Base-by-base conservation (phyloP, 805 yeast species). In the Candida stauntonica region DNA sequence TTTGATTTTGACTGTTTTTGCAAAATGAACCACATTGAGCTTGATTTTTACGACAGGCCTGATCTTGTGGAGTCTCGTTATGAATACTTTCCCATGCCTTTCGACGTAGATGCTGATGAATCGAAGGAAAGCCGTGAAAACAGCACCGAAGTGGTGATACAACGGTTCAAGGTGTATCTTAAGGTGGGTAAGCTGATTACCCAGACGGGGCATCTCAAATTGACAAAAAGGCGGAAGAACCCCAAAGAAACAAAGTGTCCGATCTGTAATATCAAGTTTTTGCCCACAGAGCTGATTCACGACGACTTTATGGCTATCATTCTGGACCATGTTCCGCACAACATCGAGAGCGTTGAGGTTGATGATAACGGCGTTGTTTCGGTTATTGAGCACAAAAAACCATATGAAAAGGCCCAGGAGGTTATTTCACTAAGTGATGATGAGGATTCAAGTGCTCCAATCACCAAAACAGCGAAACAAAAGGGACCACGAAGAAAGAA, bases 261-360 rank as follows among this genome's bases (percentile, higher is more conserved):
- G 1, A 31, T 51, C 17, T 51, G 55, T 37, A 33, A 43, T 30
- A 19, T 41, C 5, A 17, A 19, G 12, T 49, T 47, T 27, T 5
- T 3, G 3, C 31, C 45, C 3, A 29, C 38, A 9, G 54, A 49
- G 8, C 29, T 51, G 31, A 35, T 47, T 2, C 42, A 38, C 29
- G 55, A 51, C 30, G 55, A 51, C 30, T 51, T 47, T 35, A 47
- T 48, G 47, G 29, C 29, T 0, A 20, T 33, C 5, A 26, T 51
- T 2, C 5, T 51, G 34, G 8, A 19, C 4, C 28, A 38, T 9
- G 39, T 35, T 14, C 38, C 40, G 1, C 5, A 11, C 2, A 31
- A 28, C 4, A 39, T 38, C 3, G 38, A 37, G 2, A 20, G 19
- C 9, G 44, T 48, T 9, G 48, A 44, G 27, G 34, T 48, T n/a